A percentile compares a stretch with the other conserved stretches of the same genome.
These are phyloP conservation scores for Fusarium proliferatum DNA, from an alignment of 2,329 filamentous ascomycete species.

Conservation along the genomic window DNA sequence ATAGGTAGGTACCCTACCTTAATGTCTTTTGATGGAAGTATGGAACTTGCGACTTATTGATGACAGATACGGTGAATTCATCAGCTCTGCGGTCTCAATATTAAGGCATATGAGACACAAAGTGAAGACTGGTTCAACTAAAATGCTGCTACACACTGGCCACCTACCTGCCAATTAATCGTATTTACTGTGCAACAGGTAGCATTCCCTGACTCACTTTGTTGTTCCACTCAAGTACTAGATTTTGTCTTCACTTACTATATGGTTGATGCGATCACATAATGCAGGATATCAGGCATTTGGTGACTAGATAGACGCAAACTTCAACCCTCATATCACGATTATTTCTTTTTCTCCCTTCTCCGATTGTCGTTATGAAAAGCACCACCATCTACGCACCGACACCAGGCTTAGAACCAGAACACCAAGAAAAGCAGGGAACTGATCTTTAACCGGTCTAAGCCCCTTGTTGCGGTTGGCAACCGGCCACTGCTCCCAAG, in stretches of 20 bases:
- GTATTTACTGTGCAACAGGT: not conserved
- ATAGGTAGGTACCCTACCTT: not conserved
- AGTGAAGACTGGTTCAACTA: not conserved
- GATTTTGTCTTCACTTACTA: not conserved
- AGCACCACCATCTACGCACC: not conserved
- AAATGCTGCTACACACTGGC: not conserved
- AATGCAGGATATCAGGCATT: not conserved
- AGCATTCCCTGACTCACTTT: not conserved
- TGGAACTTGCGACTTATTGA: not conserved
- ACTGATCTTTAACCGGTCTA: constrained; percentile 31
- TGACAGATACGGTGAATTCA: not conserved
- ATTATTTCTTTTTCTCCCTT: not conserved
- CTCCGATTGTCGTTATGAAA: not conserved
- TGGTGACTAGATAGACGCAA: not conserved
- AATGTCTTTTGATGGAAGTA: not conserved
- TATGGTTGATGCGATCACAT: constrained; percentile 3
- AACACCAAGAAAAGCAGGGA: constrained; percentile 22
- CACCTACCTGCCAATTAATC: not conserved
- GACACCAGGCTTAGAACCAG: constrained; percentile 15
- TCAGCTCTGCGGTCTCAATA: not conserved
- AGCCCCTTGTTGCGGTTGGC: constrained; percentile 20
- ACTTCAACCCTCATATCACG: not conserved
- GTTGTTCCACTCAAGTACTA: not conserved
- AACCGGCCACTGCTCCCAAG: constrained; percentile 8
- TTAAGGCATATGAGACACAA: not conserved